Base-by-base conservation (phyloP, 768 basidiomycete genomes). In the Myochromella boudieri region DNA sequence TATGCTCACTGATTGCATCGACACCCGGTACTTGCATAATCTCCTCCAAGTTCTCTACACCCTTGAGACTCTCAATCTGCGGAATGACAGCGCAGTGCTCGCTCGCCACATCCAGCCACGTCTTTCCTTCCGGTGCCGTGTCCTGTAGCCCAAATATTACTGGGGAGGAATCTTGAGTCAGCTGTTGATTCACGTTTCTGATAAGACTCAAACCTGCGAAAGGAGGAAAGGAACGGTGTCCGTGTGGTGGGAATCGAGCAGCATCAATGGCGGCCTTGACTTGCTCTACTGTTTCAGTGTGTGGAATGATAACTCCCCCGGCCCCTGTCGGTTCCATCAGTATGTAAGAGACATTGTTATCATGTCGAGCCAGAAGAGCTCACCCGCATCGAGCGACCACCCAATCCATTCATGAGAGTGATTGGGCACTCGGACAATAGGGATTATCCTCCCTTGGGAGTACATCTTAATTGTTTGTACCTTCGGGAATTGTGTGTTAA, bases 251-350 rank as follows among this genome's bases (percentile, higher is more conserved):
- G 18, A 46, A 46, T 6, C 44, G 36, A 2, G 38, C 38, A 27
- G 38, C 46, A 5, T 21, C 21, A 17, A 47, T 47, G 31, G 46
- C 21, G 1, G 38, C 21, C 17, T 47, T 20, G 3, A 47, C 38
- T 34, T 47, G 46, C 17, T 47, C 46, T 1, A 47, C 44, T 14
- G 44, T 46, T n/a, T 46, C 44, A 3, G 44, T 46, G 28, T 46
- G 44, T 2, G 44, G 44, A 11, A 41, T 26, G 10, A 47, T 24
- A 1, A 47, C 22, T 9, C 46, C 46, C 10, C 44, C 44, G 1
- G 44, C 44, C 6, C 44, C 44, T 46, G 15, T 38, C 17, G 4
- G 9, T 14, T 26, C 9, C 22, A n/a, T 14, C 25, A 42, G 17
- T 18, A 21, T 21, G 5, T 33, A 10, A 31, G 22, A n/a, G 14